Percentiles rank a stretch among this genome's conserved stretches.
phyloP scores from a whole-genome alignment of 139 green algal species.

The Chlamydomonas schloesseri region DNA sequence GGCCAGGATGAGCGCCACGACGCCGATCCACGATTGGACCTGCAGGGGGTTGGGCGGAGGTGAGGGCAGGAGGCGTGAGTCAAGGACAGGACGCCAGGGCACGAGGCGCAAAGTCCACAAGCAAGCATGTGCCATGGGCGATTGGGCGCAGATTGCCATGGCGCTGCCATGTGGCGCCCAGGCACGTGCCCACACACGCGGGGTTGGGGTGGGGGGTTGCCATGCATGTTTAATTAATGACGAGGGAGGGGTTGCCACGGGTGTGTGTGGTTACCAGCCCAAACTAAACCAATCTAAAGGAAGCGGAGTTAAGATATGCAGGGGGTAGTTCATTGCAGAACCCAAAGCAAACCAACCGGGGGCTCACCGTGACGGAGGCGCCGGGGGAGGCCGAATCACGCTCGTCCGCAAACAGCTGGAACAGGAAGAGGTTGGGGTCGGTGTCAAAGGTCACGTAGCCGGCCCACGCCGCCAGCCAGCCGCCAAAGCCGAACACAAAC shows the following conservation, averaged over 20 bases:
- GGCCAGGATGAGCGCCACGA: constrained; percentile 71
- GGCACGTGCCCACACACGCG: no score
- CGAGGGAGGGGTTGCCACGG: no score
- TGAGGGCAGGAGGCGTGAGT: background rate
- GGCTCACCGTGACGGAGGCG: background rate
- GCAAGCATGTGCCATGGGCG: background rate
- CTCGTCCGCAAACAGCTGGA: constrained; percentile 46
- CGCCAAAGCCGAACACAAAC: constrained; percentile 78
- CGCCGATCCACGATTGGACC: constrained; percentile 62
- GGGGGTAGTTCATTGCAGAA: no score
- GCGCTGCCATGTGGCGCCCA: no score
- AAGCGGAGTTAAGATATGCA: no score
- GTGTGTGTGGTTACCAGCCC: no score
- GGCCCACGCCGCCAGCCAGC: constrained; percentile 81
- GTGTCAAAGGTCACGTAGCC: constrained; percentile 59
- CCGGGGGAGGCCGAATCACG: background rate
- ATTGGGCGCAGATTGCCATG: no score
- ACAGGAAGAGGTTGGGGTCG: constrained; percentile 74
- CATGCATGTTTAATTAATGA: no score
- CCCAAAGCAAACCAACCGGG: no score
- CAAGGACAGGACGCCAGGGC: background rate
- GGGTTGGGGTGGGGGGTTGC: no score
- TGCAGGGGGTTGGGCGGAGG: background rate
- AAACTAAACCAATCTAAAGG: no score
- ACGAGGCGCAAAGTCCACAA: background rate